phyloP scores from a whole-genome alignment of 2,329 filamentous ascomycete genomes.

The Fusarium sp. region DNA sequence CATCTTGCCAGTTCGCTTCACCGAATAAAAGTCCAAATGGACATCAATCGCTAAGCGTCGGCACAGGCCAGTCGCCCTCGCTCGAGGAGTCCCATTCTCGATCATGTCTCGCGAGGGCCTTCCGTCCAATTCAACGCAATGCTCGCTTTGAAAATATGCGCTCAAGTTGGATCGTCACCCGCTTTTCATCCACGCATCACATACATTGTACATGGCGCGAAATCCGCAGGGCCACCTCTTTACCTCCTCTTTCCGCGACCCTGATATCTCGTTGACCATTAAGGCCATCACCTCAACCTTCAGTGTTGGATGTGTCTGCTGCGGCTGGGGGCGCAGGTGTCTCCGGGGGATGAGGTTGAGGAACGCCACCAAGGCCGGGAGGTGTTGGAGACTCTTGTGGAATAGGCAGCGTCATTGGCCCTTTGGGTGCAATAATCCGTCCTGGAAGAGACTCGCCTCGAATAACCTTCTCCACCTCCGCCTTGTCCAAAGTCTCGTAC shows the following conservation, averaged over 20 bases:
- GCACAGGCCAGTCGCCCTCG: constrained; percentile 25
- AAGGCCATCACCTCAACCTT: constrained; percentile 37
- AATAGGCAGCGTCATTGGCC: constrained; percentile 58
- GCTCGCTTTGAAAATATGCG: constrained; percentile 37
- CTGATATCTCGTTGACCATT: constrained; percentile 8
- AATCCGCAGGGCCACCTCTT: constrained; percentile 15
- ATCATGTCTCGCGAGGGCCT: constrained; percentile 27
- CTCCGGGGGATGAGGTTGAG: constrained; percentile 54
- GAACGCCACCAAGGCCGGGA: constrained; percentile 54
- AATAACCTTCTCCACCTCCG: constrained; percentile 92
- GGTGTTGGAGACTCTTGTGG: constrained; percentile 54
- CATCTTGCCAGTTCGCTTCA: constrained; percentile 32
- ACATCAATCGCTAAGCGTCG: constrained; percentile 33
- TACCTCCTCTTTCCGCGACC: constrained; percentile 8
- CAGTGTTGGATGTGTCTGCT: constrained; percentile 48
- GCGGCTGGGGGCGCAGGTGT: constrained; percentile 54
- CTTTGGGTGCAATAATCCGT: constrained; percentile 72
- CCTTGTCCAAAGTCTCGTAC: constrained; percentile 91
- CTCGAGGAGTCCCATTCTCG: constrained; percentile 25
- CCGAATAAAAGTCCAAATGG: constrained; percentile 14
- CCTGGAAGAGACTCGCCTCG: constrained; percentile 84
- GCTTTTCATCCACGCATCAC: constrained; percentile 24
- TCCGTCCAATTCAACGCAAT: constrained; percentile 35
- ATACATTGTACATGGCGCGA: constrained; percentile 16
- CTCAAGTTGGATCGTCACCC: constrained; percentile 37